A percentile compares a stretch with the other conserved stretches of the same genome.
Conservation (phyloP, 1,284 basidiomycete species). For the Cutaneotrichosporon mucoides region DNA sequence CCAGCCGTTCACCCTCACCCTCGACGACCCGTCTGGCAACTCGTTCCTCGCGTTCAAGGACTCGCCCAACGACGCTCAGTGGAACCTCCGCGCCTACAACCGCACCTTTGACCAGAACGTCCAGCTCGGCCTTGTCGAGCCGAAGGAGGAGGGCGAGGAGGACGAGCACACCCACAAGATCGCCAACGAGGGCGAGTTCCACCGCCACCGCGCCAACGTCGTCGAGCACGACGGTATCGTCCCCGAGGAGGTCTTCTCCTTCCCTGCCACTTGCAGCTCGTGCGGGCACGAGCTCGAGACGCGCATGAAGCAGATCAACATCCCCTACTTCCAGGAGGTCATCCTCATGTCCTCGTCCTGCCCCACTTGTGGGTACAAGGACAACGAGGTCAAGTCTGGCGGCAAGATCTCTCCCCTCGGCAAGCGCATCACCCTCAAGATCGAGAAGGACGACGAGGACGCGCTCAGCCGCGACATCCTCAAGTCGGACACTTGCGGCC, state of each 20-base stretch:
- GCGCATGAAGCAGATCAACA: slow-evolving; percentile 92
- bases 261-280: slow-evolving; percentile 82
- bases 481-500: slow-evolving; percentile 90
- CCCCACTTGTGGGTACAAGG: slow-evolving; percentile 87
- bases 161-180: slow-evolving; percentile 51
- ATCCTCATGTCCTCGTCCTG: slow-evolving; percentile 99
- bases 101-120: slow-evolving; percentile 82
- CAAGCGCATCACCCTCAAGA: slow-evolving; percentile 81
- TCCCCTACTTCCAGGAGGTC: slow-evolving; percentile 99
- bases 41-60: slow-evolving; percentile 85
- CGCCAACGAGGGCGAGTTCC: slow-evolving; percentile 38
- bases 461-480: slow-evolving; percentile 92
- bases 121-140: slow-evolving; percentile 62
- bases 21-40: slow-evolving; percentile 94
- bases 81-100: slow-evolving; percentile 83
- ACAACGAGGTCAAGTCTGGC: slow-evolving; percentile 97
- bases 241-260: slow-evolving; percentile 82
- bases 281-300: slow-evolving; percentile 83
- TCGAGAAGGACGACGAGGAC: slow-evolving; percentile 72
- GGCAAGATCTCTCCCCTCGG: slow-evolving; percentile 80
- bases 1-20: slow-evolving; percentile 69
- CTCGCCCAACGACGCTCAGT: slow-evolving; percentile 79
- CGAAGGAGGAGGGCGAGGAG: slow-evolving; percentile 25
- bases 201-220: slow-evolving; percentile 15
- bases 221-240: slow-evolving; percentile 41